Conservation (phyloP, 2,329 filamentous ascomycete species). For the Ophiostoma ips region DNA sequence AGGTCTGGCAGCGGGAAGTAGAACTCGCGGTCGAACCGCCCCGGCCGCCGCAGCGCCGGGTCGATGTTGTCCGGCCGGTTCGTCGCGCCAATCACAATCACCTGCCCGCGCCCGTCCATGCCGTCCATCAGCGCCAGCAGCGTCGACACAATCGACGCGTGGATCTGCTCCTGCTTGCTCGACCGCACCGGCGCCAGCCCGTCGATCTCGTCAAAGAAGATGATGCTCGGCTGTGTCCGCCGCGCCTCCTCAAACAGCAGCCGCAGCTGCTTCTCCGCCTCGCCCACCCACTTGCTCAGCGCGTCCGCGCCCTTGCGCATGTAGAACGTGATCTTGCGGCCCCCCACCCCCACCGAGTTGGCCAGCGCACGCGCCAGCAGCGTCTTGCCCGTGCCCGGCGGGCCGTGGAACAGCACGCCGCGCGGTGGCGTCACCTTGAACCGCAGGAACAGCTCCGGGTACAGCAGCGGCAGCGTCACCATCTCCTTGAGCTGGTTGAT, state of each 20-base stretch:
- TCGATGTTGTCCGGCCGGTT: constrained; percentile 95
- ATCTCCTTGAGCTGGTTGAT: constrained; percentile 98
- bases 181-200: constrained; percentile 89
- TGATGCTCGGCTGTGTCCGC: constrained; percentile 94
- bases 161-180: constrained; percentile 97
- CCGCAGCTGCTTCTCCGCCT: constrained; percentile 88
- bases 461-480: constrained; percentile 86
- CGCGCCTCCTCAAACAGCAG: constrained; percentile 90
- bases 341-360: constrained; percentile 76
- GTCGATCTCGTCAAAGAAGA: constrained; percentile 99
- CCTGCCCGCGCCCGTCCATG: constrained; percentile 95
- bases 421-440: constrained; percentile 91
- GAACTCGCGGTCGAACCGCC: constrained; percentile 93
- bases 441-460: constrained; percentile 82
- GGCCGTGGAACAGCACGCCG: constrained; percentile 91
- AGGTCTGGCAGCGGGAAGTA: constrained; percentile 88
- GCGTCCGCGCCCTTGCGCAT: constrained; percentile 99
- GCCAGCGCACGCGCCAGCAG: constrained; percentile 86
- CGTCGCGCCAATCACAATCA: constrained; percentile 97
- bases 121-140: constrained; percentile 92
- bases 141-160: constrained; percentile 92
- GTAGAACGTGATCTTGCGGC: constrained; percentile 94
- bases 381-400: constrained; percentile 94
- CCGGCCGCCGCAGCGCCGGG: constrained; percentile 83
- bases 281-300: constrained; percentile 96